Conservation (phyloP, 2,329 filamentous ascomycete species). For the Daldinia eschscholtzii region DNA sequence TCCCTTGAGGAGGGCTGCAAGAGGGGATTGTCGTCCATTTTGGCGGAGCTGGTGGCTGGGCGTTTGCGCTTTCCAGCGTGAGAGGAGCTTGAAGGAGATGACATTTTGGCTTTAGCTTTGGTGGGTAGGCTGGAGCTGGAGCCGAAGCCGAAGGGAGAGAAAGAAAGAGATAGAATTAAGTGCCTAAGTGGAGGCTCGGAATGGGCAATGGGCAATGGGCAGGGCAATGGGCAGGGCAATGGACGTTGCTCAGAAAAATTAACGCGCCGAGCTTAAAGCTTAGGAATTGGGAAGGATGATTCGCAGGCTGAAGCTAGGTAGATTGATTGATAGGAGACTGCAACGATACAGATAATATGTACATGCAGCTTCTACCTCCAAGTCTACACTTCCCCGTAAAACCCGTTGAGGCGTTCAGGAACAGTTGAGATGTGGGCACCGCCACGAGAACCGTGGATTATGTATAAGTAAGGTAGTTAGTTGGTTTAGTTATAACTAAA, state of each 20-base stretch:
- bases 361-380: slow-evolving; percentile 20
- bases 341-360: slow-evolving; percentile 14
- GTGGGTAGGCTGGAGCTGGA: background rate
- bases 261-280: slow-evolving; percentile 20
- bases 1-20: slow-evolving; percentile 82
- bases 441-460: slow-evolving; percentile 21
- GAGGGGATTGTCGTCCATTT: slow-evolving; percentile 67
- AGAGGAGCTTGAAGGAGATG: slow-evolving; percentile 68
- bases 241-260: slow-evolving; percentile 11
- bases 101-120: slow-evolving; percentile 59
- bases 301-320: slow-evolving; percentile 13
- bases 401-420: slow-evolving; percentile 23
- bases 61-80: slow-evolving; percentile 84
- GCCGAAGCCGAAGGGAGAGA: too few relatives aligned
- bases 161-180: slow-evolving; percentile 2
- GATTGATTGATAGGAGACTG: slow-evolving; percentile 18
- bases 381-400: slow-evolving; percentile 23
- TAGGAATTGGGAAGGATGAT: slow-evolving; percentile 15
- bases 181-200: slow-evolving; percentile 2
- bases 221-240: background rate
- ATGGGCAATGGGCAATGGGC: background rate
- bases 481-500: background rate
- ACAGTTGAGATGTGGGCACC: slow-evolving; percentile 19
- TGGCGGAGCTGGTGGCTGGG: slow-evolving; percentile 64
- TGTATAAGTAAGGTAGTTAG: slow-evolving; percentile 12